Base-by-base conservation (phyloP, 306 rosid genomes). In the Rubus parviflorus region DNA sequence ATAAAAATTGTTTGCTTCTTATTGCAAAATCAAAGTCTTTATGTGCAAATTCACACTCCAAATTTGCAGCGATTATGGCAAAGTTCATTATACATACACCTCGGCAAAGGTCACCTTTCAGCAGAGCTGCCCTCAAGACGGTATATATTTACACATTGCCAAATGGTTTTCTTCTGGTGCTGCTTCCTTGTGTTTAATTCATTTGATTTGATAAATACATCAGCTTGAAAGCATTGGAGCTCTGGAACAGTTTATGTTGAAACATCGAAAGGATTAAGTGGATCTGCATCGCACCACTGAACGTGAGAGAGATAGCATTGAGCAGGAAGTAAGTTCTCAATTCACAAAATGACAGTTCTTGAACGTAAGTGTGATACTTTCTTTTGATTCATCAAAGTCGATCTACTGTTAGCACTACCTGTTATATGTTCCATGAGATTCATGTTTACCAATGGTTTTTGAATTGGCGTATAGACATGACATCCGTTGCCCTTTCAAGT, bases 241-340 rank as follows among this genome's bases (percentile, higher is more conserved):
- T 75, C 80, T 92, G 76, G 92, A 92, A 57, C 89, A 85, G 74
- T 92, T 95, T 81, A 76, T 95, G 89, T 70, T 86, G 81, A 92
- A 88, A 82, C 99, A 95, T 77, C 86, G 93, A 65, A 95, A 95
- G 88, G 99, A 95, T 81, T 95, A 95, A 49, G 89, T 92, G 3
- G 99, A 95, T 88, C 80, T 86, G 81, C 92, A 91, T 85, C 99
- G 97, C 68, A 89, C 97, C 3, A 90, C 97, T 76, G 97, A 92
- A 78, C 88, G 89, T 68, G 99, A 95, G 85, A 90, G 97, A 87
- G 99, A 95, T 77, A 88, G 89, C 92, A 95, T 95, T 79, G 99
- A 95, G 79, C 93, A 92, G 62, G 97, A 95, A 89, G 99, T 95
- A 86, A 90, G 96, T 82, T 46, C 10, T 75, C 20, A 60, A 20